phyloP scores from a whole-genome alignment of 352 stramenopile genomes.

The Globisporangium cystogenes region DNA sequence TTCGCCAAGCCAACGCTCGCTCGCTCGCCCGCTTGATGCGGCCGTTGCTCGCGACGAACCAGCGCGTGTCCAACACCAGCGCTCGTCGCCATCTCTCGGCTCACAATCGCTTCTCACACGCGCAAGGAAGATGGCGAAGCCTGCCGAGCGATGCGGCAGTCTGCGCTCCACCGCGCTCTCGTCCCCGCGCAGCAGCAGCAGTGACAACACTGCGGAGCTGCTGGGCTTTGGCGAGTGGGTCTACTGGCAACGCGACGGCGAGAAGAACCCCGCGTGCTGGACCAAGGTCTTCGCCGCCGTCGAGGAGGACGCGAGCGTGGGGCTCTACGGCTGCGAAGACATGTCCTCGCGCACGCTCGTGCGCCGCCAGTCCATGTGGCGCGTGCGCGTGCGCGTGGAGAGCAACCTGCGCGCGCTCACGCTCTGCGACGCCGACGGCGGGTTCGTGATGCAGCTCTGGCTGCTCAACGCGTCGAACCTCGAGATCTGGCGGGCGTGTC shows the following conservation, averaged over 20 bases:
- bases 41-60: too few relatives aligned
- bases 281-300: slow-evolving; percentile 43
- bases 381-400: slow-evolving; percentile 1
- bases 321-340: slow-evolving; percentile 39
- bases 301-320: slow-evolving; percentile 24
- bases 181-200: not conserved
- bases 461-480: slow-evolving; percentile 8
- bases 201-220: not conserved
- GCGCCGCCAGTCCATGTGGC: slow-evolving; percentile 1
- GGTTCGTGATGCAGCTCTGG: slow-evolving; percentile 5
- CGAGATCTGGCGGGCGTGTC: slow-evolving; percentile 8
- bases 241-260: slow-evolving; percentile 35
- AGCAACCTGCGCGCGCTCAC: slow-evolving; percentile 3
- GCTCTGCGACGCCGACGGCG: slow-evolving; percentile 1
- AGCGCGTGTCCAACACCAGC: not conserved
- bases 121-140: not conserved
- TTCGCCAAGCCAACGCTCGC: too few relatives aligned
- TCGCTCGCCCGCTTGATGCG: too few relatives aligned
- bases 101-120: not conserved
- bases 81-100: not conserved
- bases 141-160: not conserved
- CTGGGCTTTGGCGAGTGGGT: slow-evolving; percentile 31
- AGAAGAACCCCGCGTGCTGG: slow-evolving; percentile 32
- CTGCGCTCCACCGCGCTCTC: slow-evolving; percentile 5
- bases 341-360: slow-evolving; percentile 8